Evolutionary conservation across 768 basidiomycete species (phyloP).

Genomic region (Collybiopsis luxurians): DNA sequence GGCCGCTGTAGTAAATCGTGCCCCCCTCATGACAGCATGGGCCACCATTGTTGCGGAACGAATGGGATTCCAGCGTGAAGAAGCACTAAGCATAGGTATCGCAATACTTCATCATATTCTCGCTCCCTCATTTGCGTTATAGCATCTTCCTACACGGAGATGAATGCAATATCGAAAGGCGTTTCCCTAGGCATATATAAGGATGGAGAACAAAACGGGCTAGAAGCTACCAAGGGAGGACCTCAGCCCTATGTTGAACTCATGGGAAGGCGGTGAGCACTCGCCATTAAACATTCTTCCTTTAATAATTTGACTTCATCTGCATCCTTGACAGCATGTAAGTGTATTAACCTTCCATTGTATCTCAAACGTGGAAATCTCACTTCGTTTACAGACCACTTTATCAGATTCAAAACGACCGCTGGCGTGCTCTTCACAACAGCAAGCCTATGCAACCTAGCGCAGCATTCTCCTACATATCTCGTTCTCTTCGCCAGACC

Average conservation of each 20-base stretch:
- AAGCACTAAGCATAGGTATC: conserved; percentile 88
- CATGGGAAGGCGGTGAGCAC: conserved; percentile 65
- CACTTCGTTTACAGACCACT: conserved; percentile 56
- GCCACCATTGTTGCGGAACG: conserved; percentile 81
- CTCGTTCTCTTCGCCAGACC: conserved; percentile 75
- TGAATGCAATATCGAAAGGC: conserved; percentile 87
- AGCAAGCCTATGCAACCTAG: conserved; percentile 69
- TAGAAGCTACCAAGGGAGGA: conserved; percentile 52
- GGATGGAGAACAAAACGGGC: conserved; percentile 47
- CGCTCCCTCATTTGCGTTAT: conserved; percentile 3
- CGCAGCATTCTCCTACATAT: conserved; percentile 82
- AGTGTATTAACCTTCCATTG: neutral
- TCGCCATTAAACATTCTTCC: neutral
- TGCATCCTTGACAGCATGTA: conserved; percentile 2
- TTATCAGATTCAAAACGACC: conserved; percentile 60
- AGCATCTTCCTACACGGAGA: conserved; percentile 93
- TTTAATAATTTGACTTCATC: no score
- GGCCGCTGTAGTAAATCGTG: conserved; percentile 76
- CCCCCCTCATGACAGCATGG: conserved; percentile 96
- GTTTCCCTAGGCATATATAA: conserved; percentile 78
- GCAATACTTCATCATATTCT: conserved; percentile 1
- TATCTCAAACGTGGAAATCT: neutral
- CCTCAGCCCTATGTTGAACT: conserved; percentile 85
- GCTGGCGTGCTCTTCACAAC: conserved; percentile 83
- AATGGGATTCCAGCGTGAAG: conserved; percentile 83